Evolutionary conservation across 2,329 filamentous ascomycete genomes (phyloP).

Genomic region (Pseudofabraea citricarpa): DNA sequence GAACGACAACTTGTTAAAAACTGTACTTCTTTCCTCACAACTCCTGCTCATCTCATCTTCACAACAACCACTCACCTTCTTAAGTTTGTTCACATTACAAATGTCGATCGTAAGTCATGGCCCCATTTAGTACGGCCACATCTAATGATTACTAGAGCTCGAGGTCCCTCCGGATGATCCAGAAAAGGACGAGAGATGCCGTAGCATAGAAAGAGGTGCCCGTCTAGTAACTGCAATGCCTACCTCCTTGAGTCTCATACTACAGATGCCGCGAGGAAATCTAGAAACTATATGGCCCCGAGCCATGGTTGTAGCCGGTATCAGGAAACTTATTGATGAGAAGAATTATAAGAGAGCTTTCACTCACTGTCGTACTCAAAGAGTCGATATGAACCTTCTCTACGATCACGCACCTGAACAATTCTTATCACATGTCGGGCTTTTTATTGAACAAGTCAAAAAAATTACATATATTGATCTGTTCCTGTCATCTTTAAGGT

Average conservation of each 20-base stretch:
- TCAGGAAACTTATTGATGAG: constrained; percentile 72
- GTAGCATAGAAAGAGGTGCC: constrained; percentile 86
- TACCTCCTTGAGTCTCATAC: constrained; percentile 74
- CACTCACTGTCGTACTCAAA: constrained; percentile 80
- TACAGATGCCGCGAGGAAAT: constrained; percentile 96
- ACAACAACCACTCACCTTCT: constrained; percentile 90
- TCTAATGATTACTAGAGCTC: constrained; percentile 50
- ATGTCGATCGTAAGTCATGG: constrained; percentile 50
- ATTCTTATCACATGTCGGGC: constrained; percentile 69
- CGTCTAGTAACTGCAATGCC: constrained; percentile 86
- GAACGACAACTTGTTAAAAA: constrained; percentile 72
- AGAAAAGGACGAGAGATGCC: constrained; percentile 85
- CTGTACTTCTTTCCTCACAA: constrained; percentile 86
- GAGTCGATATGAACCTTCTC: constrained; percentile 96
- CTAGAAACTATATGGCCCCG: constrained; percentile 91
- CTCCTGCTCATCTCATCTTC: constrained; percentile 77
- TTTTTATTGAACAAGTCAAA: constrained; percentile 81
- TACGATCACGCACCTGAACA: constrained; percentile 88
- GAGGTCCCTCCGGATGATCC: constrained; percentile 84
- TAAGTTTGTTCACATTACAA: constrained; percentile 84
- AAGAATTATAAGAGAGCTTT: constrained; percentile 84
- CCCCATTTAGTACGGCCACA: not conserved
- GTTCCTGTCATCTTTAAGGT: constrained; percentile 82
- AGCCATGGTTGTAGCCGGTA: constrained; percentile 86
- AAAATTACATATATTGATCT: constrained; percentile 82